phyloP scores from a whole-genome alignment of 352 stramenopile genomes.

The Phytopythium boreale region DNA sequence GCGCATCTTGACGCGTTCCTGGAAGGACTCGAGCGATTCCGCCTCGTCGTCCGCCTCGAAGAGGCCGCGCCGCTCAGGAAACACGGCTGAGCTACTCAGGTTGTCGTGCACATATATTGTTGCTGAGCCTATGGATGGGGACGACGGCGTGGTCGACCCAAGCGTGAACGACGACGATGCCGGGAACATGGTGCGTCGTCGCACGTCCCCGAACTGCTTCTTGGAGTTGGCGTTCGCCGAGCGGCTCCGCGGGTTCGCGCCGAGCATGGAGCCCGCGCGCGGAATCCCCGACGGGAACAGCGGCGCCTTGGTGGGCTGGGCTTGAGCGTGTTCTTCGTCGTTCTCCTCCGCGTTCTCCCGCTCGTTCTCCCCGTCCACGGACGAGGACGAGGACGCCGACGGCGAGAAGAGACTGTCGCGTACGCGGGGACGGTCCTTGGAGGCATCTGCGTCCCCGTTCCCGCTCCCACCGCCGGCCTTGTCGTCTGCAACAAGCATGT shows the following conservation, averaged over 20 bases:
- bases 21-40: conserved; percentile 72
- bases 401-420: conserved; percentile 12
- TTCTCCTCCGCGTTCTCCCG: neutral
- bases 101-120: conserved; percentile 4
- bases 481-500: neutral
- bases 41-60: conserved; percentile 77
- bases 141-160: conserved; percentile 6
- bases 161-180: conserved; percentile 20
- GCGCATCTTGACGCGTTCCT: conserved; percentile 63
- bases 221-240: conserved; percentile 24
- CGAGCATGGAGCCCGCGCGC: conserved; percentile 1
- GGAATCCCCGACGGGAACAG: conserved; percentile 2
- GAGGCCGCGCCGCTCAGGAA: conserved; percentile 52
- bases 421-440: conserved; percentile 3
- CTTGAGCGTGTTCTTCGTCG: neutral
- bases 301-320: conserved; percentile 1
- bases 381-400: conserved; percentile 10
- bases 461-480: neutral
- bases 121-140: conserved; percentile 6
- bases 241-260: conserved; percentile 14
- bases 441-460: neutral
- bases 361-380: conserved; percentile 2
- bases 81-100: neutral
- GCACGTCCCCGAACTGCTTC: conserved; percentile 16
- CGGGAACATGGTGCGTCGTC: conserved; percentile 45